Base-by-base conservation (phyloP, 768 basidiomycete species). In the Suillus discolor region DNA sequence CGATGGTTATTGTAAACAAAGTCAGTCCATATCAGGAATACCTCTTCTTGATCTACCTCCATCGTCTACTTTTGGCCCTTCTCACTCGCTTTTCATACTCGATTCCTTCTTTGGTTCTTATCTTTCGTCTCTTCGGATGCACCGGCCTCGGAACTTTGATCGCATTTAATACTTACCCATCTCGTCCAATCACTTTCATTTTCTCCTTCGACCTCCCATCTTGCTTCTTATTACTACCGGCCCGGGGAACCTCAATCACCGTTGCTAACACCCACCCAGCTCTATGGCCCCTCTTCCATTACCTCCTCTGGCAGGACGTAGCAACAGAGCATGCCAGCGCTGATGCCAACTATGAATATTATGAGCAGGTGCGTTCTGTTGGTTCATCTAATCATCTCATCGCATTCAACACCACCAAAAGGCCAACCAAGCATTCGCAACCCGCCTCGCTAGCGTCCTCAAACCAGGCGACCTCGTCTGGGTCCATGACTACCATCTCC, bases 201-300 rank as follows among this genome's bases (percentile, higher is more conserved):
- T 55, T 31, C 57, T 25, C 5, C 57, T 59, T 63, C 31, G n/a
- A 23, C 61, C 49, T 63, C 53, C 36, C 36, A 39, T 57, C 62
- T 34, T 23, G 38, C 39, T 63, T 63, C 16, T 15, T 62, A 61
- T 38, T 42, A 9, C 25, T 31, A 20, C 53, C 54, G 41, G 16
- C 1, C 57, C 31, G 51, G 36, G 38, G n/a, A 13, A 2, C 18
- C 61, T 34, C n/a, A 9, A 23, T 28, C 2, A 28, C 25, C 16
- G 28, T 54, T 54, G 53, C 53, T 54, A 18, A 54, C 53, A 5
- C 23, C 31, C 20, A 61, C 28, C 0, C 71, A 97, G 95, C 90
- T 45, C 88, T 99, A 53, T 99, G 97, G 96, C 97, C 97, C 1
- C 81, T 98, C 49, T 97, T 99, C 86, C 97, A 99, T 80, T 99